These are phyloP conservation scores for Polysphondylium violaceum DNA, from an alignment of 78 protist genomes.

Conservation along the genomic window DNA sequence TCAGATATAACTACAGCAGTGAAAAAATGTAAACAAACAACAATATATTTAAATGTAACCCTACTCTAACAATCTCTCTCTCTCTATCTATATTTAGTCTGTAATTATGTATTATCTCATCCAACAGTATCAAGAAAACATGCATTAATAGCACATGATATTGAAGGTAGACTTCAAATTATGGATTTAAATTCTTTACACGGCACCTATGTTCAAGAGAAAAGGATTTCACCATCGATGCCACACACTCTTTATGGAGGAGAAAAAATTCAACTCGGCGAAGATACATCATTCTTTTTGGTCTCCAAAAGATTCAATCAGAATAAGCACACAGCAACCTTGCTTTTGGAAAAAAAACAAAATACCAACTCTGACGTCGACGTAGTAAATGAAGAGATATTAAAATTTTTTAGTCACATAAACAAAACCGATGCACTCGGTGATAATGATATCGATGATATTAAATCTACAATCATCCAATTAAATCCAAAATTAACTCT, in stretches of 20 bases:
- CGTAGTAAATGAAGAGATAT: background rate
- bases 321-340: background rate
- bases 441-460: slow-evolving; percentile 8
- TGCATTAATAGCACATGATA: slow-evolving; percentile 43
- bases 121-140: slow-evolving; percentile 75
- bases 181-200: slow-evolving; percentile 48
- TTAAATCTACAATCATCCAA: background rate
- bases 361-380: background rate
- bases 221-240: background rate
- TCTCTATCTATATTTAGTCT: slow-evolving; percentile 4
- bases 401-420: slow-evolving; percentile 12
- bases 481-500: background rate
- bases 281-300: slow-evolving; percentile 22
- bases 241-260: slow-evolving; percentile 35
- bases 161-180: slow-evolving; percentile 31
- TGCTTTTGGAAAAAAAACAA: background rate
- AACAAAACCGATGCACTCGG: slow-evolving; percentile 2
- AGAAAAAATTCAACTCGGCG: slow-evolving; percentile 38
- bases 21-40: background rate
- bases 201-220: slow-evolving; percentile 38
- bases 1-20: background rate
- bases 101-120: slow-evolving; percentile 41
- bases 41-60: background rate
- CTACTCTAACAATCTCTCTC: background rate
- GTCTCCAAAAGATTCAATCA: slow-evolving; percentile 7